Evolutionary conservation across 2,329 filamentous ascomycete species (phyloP).

Genomic region (Ceratocystis destructans): DNA sequence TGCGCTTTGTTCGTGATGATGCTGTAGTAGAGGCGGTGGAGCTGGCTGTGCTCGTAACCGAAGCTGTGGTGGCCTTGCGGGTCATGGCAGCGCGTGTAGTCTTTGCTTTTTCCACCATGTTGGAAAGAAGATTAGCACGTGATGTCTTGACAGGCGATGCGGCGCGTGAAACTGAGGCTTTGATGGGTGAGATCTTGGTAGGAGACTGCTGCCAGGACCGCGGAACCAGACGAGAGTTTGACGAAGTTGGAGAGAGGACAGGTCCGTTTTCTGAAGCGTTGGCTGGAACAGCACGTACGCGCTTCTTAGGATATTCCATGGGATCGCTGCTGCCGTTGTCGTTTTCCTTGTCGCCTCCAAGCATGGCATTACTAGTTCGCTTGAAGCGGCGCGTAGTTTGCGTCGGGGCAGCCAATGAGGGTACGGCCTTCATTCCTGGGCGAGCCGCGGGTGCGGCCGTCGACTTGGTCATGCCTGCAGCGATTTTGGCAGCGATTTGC

Average conservation of each 20-base stretch:
- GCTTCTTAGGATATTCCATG: slow-evolving; percentile 58
- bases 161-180: slow-evolving; percentile 35
- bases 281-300: slow-evolving; percentile 31
- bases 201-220: slow-evolving; percentile 16
- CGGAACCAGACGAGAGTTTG: slow-evolving; percentile 60
- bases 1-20: slow-evolving; percentile 21
- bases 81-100: slow-evolving; percentile 36
- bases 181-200: slow-evolving; percentile 28
- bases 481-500: slow-evolving; percentile 17
- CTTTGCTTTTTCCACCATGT: slow-evolving; percentile 49
- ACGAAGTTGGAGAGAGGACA: slow-evolving; percentile 69
- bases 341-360: slow-evolving; percentile 62
- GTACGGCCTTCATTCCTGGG: slow-evolving; percentile 19
- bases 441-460: slow-evolving; percentile 22
- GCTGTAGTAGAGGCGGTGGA: slow-evolving; percentile 31
- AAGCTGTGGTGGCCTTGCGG: slow-evolving; percentile 35
- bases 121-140: slow-evolving; percentile 31
- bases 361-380: slow-evolving; percentile 45
- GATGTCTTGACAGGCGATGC: slow-evolving; percentile 48
- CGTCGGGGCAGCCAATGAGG: slow-evolving; percentile 10
- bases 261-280: slow-evolving; percentile 36
- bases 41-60: slow-evolving; percentile 30
- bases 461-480: slow-evolving; percentile 26
- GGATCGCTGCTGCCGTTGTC: slow-evolving; percentile 27
- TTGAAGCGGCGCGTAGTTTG: slow-evolving; percentile 17